Conservation (phyloP, 1,284 basidiomycete species). For the Irpex lacteus region DNA sequence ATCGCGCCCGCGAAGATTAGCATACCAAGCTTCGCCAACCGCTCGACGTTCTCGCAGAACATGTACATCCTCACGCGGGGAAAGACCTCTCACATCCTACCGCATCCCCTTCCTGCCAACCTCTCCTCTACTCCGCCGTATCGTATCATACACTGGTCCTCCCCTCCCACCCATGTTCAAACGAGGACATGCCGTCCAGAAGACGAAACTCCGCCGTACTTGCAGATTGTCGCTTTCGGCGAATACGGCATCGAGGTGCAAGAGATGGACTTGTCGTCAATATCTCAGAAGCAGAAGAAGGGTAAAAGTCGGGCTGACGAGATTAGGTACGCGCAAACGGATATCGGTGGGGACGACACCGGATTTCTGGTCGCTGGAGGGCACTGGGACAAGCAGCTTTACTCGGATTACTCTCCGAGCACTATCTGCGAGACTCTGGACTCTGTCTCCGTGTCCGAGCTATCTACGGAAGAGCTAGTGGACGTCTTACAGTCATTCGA, state of each 20-base stretch:
- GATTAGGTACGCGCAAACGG: conserved; percentile 49
- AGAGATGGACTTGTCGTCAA: conserved; percentile 47
- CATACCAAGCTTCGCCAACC: conserved; percentile 35
- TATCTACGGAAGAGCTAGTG: conserved; percentile 49
- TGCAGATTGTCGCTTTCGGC: conserved; percentile 67
- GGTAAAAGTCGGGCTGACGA: conserved; percentile 44
- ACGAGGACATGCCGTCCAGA: conserved; percentile 45
- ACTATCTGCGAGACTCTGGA: conserved; percentile 34
- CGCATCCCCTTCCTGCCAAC: conserved; percentile 61
- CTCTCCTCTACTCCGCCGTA: conserved; percentile 47
- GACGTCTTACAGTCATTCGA: conserved; percentile 47
- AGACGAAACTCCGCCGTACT: conserved; percentile 37
- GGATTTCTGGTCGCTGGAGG: conserved; percentile 66
- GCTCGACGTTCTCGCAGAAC: conserved; percentile 31
- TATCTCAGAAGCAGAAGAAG: conserved; percentile 47
- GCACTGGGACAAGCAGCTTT: conserved; percentile 60
- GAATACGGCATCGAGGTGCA: conserved; percentile 70
- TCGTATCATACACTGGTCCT: conserved; percentile 55
- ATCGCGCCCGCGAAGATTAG: conserved; percentile 48
- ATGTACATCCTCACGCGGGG: conserved; percentile 69
- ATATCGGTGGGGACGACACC: conserved; percentile 56
- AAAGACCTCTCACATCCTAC: conserved; percentile 62
- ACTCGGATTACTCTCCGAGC: conserved; percentile 36
- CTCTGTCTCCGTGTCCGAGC: conserved; percentile 47
- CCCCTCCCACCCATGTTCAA: conserved; percentile 50